These are phyloP conservation scores for Orbilia oligospora DNA, from an alignment of 2,329 filamentous ascomycete genomes.

Conservation along the genomic window DNA sequence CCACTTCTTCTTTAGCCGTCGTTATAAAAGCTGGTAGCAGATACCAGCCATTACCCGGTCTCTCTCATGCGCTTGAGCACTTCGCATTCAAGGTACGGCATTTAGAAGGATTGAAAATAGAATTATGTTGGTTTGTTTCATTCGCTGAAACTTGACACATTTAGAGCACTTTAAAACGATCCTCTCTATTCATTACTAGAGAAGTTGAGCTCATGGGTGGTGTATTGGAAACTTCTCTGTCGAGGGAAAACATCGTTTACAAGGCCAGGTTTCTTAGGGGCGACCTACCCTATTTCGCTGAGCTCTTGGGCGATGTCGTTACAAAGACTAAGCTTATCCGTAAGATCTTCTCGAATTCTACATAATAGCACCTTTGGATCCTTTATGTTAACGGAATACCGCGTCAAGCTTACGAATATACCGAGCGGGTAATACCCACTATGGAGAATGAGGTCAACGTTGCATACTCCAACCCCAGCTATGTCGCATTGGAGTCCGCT, in stretches of 20 bases:
- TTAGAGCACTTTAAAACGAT: conserved; percentile 88
- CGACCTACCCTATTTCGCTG: conserved; percentile 96
- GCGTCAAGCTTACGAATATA: conserved; percentile 84
- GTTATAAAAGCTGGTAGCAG: conserved; percentile 95
- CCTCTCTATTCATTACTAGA: conserved; percentile 90
- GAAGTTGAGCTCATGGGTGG: conserved; percentile 96
- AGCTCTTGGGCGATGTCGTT: conserved; percentile 92
- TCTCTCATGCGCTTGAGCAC: conserved; percentile 90
- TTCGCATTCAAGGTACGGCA: conserved; percentile 92
- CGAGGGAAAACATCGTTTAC: conserved; percentile 91
- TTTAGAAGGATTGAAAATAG: conserved; percentile 60
- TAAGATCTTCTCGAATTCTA: conserved; percentile 66
- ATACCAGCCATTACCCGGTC: conserved; percentile 89
- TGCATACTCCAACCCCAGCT: conserved; percentile 74
- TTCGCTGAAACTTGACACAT: conserved; percentile 36
- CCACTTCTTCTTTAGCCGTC: conserved; percentile 90
- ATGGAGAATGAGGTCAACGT: conserved; percentile 84
- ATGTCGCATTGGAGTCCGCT: conserved; percentile 86
- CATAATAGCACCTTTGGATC: neutral
- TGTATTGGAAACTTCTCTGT: conserved; percentile 88
- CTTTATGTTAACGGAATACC: conserved; percentile 2
- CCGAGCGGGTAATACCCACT: conserved; percentile 85
- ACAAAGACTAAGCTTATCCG: conserved; percentile 87
- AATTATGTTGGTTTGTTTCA: conserved; percentile 58
- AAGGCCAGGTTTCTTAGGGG: conserved; percentile 95